These are phyloP conservation scores for Fragosphaeria purpurea DNA, from an alignment of 2,329 filamentous ascomycete species.

Conservation along the genomic window DNA sequence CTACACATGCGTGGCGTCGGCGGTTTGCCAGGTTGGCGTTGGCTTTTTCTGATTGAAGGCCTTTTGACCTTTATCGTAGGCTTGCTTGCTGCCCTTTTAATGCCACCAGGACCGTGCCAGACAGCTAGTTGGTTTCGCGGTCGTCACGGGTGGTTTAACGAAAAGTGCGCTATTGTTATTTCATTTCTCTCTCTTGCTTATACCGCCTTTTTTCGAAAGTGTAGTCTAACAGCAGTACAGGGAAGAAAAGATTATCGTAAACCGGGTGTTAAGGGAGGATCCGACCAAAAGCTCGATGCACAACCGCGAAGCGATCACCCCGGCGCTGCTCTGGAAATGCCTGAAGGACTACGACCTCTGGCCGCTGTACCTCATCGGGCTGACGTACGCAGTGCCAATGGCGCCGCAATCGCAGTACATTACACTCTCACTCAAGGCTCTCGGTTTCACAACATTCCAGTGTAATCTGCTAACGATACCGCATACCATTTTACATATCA, in stretches of 20 bases:
- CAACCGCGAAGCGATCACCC: slow-evolving; percentile 46
- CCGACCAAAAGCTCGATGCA: slow-evolving; percentile 51
- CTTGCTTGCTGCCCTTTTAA: slow-evolving; percentile 40
- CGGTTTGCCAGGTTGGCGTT: slow-evolving; percentile 31
- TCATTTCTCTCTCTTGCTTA: too few species aligned
- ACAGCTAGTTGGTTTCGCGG: slow-evolving; percentile 40
- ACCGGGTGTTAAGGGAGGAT: slow-evolving; percentile 47
- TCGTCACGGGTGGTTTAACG: slow-evolving; percentile 48
- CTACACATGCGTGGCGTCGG: slow-evolving; percentile 27
- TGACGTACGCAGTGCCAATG: slow-evolving; percentile 42
- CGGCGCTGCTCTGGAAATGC: slow-evolving; percentile 36
- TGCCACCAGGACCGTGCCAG: slow-evolving; percentile 43
- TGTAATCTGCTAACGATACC: slow-evolving; percentile 51
- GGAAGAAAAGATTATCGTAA: slow-evolving; percentile 51
- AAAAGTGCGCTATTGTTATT: slow-evolving; percentile 1
- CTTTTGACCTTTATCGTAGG: slow-evolving; percentile 39
- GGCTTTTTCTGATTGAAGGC: slow-evolving; percentile 48
- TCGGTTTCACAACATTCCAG: slow-evolving; percentile 51
- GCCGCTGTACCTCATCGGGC: slow-evolving; percentile 43
- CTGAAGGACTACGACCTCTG: slow-evolving; percentile 27
- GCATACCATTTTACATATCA: slow-evolving; percentile 30
- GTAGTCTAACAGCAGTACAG: slow-evolving; percentile 10
- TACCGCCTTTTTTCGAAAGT: not conserved
- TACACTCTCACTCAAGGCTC: slow-evolving; percentile 43
- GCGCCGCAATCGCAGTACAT: slow-evolving; percentile 39